Evolutionary conservation across 768 basidiomycete species (phyloP), one percentile per base, ranked within the genome.

Genomic region (Coprinellus aureogranulatus): DNA sequence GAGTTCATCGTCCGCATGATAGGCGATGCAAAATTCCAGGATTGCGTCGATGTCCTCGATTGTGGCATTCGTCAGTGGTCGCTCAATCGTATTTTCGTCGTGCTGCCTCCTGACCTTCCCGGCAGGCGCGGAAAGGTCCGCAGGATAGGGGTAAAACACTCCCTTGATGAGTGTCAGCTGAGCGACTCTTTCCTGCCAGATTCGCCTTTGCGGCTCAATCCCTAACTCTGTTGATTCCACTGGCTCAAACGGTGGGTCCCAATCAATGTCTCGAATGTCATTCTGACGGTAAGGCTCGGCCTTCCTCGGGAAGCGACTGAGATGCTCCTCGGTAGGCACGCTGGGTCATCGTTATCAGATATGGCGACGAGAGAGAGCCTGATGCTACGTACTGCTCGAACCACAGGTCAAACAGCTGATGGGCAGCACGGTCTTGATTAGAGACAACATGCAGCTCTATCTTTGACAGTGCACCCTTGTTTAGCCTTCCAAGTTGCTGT

Each of bases 391-490:
- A 87, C 86, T 85, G 82, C 34, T 87, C 83, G 63, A 85, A 84
- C 71, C 85, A 84, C 31, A 87, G 65, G 64, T 89, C 87, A 60
- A 89, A 88, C 0, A 84, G 65, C 68, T 86, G 84, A 63, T 87
- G 85, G 0, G 85, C 83, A 2, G 86, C 72, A 10, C 84, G 79
- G 66, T 88, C 86, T 12, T 86, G 73, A 64, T 87, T 87, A 0
- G 87, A 88, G 10, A 88, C 80, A 3, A 88, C 87, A 64, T 88
- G 87, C 8, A 88, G 75, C 59, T 88, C 87, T 37, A 87, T 77
- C 5, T 74, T 75, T 11, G 70, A 69, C 0, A 86, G 76, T 0
- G 84, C 79, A 0, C 78, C 71, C 37, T 81, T 77, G 48, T 81
- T 75, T 25, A 88, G 65, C 40, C 83, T 71, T 4, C 87, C 87